These are phyloP conservation scores for Dactylellina parvicollis DNA, from an alignment of 2,329 filamentous ascomycete species.

Conservation along the genomic window DNA sequence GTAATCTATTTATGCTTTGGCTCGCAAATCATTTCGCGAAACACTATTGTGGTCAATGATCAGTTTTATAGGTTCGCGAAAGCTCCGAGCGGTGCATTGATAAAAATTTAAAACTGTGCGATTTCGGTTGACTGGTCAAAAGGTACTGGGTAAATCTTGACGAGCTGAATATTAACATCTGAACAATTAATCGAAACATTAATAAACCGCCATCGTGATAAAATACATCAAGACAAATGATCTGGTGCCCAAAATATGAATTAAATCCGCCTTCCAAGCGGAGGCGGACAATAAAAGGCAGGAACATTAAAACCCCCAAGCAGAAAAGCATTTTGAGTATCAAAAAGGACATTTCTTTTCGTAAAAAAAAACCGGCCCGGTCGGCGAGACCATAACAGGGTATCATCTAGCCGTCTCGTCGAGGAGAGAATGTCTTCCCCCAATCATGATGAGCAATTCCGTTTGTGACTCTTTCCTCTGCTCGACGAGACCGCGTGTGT, in stretches of 20 bases:
- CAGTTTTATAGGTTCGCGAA: no score
- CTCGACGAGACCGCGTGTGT: conserved; percentile 29
- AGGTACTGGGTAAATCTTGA: no score
- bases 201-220: no score
- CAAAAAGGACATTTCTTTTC: conserved; percentile 18
- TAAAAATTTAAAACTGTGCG: no score
- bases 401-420: conserved; percentile 47
- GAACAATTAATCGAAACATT: no score
- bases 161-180: no score
- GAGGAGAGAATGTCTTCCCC: conserved; percentile 20
- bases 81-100: no score
- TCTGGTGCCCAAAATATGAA: background rate
- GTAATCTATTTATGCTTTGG: no score
- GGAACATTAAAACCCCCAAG: background rate
- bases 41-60: no score
- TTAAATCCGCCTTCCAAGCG: background rate
- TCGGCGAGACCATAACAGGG: conserved; percentile 40
- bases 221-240: no score
- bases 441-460: background rate
- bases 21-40: no score
- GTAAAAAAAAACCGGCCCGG: conserved; percentile 18
- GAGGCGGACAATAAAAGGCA: background rate
- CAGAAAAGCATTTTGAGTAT: background rate
- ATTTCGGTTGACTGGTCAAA: no score
- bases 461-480: conserved; percentile 9